phyloP scores from a whole-genome alignment of 768 basidiomycete genomes.

The Rhizopogon sp. region DNA sequence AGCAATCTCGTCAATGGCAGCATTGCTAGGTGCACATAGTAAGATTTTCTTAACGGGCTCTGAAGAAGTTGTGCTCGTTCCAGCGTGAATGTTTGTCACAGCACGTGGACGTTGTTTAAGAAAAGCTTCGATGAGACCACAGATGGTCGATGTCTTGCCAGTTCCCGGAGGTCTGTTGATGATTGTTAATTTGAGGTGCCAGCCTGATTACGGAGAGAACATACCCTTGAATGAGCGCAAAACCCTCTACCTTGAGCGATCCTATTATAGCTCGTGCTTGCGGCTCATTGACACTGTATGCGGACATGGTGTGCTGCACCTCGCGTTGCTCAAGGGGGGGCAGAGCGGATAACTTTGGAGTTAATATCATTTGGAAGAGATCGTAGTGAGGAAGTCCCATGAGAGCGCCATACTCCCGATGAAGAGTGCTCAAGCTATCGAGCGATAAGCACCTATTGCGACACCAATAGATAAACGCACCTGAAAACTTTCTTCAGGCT shows the following conservation, averaged over 20 bases:
- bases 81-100: constrained; percentile 45
- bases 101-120: constrained; percentile 53
- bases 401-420: constrained; percentile 90
- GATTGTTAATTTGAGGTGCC: not conserved
- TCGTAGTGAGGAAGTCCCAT: constrained; percentile 82
- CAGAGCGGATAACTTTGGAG: constrained; percentile 51
- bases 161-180: constrained; percentile 85
- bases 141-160: constrained; percentile 97
- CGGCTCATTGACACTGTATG: constrained; percentile 82
- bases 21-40: constrained; percentile 96
- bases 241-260: constrained; percentile 67
- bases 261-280: constrained; percentile 87
- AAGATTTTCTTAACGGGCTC: constrained; percentile 68
- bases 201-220: constrained; percentile 9
- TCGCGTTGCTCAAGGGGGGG: constrained; percentile 43
- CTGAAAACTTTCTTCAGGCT: constrained; percentile 74
- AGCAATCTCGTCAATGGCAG: constrained; percentile 96
- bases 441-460: constrained; percentile 1
- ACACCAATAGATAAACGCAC: constrained; percentile 32
- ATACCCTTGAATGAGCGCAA: constrained; percentile 93
- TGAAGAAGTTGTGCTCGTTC: constrained; percentile 32
- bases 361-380: constrained; percentile 62
- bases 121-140: constrained; percentile 85
- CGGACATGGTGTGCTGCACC: constrained; percentile 60
- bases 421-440: constrained; percentile 78